phyloP scores from a whole-genome alignment of 148 eudicot genomes.

The Diospyros lotus region DNA sequence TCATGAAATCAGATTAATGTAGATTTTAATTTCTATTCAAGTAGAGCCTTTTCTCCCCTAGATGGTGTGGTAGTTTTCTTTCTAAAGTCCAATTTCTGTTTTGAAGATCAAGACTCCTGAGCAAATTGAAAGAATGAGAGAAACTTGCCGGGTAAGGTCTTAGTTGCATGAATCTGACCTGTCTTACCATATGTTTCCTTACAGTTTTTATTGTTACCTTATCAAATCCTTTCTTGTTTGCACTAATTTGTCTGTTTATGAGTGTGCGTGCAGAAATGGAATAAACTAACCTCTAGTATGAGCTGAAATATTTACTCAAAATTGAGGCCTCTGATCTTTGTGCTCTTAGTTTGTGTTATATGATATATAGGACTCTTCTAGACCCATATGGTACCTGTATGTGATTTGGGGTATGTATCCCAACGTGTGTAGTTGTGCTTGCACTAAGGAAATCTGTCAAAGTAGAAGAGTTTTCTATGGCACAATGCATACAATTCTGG shows the following conservation, averaged over 20 bases:
- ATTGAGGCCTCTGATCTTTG: neutral
- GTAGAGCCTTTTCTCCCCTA: neutral
- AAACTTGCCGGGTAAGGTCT: slow-evolving; percentile 69
- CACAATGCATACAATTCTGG: no score
- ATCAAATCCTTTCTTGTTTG: neutral
- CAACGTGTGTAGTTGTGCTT: no score
- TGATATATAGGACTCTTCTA: no score
- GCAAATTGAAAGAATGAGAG: slow-evolving; percentile 84
- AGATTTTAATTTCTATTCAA: neutral
- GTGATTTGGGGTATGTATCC: no score
- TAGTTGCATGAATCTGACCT: neutral
- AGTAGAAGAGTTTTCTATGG: no score
- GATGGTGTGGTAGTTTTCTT: slow-evolving; percentile 8
- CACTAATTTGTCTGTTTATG: neutral
- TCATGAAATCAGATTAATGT: neutral
- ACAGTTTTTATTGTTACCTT: neutral
- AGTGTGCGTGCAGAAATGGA: neutral
- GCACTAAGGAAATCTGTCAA: no score
- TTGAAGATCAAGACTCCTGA: slow-evolving; percentile 87
- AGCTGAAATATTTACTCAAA: neutral
- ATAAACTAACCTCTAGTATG: neutral
- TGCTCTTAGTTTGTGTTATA: no score
- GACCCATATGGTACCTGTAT: no score
- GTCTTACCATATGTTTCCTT: neutral
- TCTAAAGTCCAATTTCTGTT: slow-evolving; percentile 14